These are phyloP conservation scores for Trametes gibbosa DNA, from an alignment of 768 basidiomycete genomes.

Conservation along the genomic window DNA sequence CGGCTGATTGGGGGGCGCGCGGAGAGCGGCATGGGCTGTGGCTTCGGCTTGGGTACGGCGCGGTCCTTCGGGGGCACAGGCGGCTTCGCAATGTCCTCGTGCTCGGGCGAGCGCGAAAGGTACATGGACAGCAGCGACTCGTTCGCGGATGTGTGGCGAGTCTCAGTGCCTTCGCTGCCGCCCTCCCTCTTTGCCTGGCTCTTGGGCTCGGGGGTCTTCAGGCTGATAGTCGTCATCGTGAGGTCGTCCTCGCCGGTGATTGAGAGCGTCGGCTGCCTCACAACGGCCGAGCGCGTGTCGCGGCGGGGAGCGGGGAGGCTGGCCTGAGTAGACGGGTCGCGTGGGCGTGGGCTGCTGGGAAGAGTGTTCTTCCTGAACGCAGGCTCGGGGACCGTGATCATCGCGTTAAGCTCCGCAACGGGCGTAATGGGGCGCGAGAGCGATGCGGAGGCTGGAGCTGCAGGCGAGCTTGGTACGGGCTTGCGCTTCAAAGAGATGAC, in stretches of 20 bases:
- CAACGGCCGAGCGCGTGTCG: conserved; percentile 19
- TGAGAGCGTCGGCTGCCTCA: conserved; percentile 18
- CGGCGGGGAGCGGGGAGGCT: conserved; percentile 23
- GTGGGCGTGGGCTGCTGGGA: conserved; percentile 8
- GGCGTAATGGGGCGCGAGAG: conserved; percentile 24
- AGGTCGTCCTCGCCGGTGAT: conserved; percentile 8
- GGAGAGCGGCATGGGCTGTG: conserved; percentile 17
- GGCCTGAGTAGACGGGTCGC: background rate
- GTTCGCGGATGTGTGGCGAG: conserved; percentile 13
- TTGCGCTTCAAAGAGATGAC: conserved; percentile 17
- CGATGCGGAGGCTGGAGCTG: background rate
- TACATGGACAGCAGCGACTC: conserved; percentile 32
- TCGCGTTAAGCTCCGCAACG: conserved; percentile 20
- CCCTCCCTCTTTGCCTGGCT: background rate
- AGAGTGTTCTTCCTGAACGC: conserved; percentile 14
- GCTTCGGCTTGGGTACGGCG: conserved; percentile 6
- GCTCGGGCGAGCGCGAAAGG: conserved; percentile 19
- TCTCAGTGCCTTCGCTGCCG: background rate
- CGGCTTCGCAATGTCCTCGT: conserved; percentile 13
- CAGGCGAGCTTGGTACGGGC: background rate
- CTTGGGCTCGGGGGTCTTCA: conserved; percentile 21
- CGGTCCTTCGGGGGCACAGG: conserved; percentile 18
- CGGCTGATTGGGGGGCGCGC: conserved; percentile 18
- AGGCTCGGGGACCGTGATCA: conserved; percentile 20
- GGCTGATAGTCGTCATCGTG: conserved; percentile 17